Base-by-base conservation (phyloP, 768 basidiomycete species). In the Auricularia cornea region DNA sequence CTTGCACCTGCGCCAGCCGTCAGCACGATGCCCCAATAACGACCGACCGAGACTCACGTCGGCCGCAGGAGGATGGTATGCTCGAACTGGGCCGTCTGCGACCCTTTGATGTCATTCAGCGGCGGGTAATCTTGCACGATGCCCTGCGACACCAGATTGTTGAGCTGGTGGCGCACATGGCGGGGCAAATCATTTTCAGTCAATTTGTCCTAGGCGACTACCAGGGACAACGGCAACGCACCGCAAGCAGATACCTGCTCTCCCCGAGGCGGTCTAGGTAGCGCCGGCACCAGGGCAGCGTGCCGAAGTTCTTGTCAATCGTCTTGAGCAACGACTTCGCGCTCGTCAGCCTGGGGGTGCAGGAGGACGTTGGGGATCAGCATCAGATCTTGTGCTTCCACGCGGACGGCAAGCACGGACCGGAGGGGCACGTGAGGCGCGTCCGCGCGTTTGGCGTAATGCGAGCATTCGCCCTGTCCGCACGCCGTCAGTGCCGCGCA, bases 51-150 rank as follows among this genome's bases (percentile, higher is more conserved):
- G 10, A 38, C 56, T 12, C 23, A 63, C 20, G 92, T 93, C 56
- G 91, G 91, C 60, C 92, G 88, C 60, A 93, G 77, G 31, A 94
- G 71, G 61, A 94, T 90, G 40, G 91, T 93, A 73, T 93, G 91
- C 69, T 94, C 91, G 73, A 89, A 90, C 79, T 98, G 96, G 11
- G 96, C 96, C 0, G 95, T 97, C 92, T 95, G 97, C 2, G 88
- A 84, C 44, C 87, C 94, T 60, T 77, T 79, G 61, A 85, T 83
- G 73, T 98, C 97, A 68, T 86, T 89, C 40, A 99, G 79, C 0
- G 97, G 97, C 11, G 93, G 97, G 73, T 98, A 98, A 66, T 89
- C 92, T 67, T 88, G 84, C 2, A 99, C 94, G 61, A 98, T 85
- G 1, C 88, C 90, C 74, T 94, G 89, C 51, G 82, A 77, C 30